Evolutionary conservation across 257 asterid genomes (phyloP).

Genomic region (Solanum pennellii): DNA sequence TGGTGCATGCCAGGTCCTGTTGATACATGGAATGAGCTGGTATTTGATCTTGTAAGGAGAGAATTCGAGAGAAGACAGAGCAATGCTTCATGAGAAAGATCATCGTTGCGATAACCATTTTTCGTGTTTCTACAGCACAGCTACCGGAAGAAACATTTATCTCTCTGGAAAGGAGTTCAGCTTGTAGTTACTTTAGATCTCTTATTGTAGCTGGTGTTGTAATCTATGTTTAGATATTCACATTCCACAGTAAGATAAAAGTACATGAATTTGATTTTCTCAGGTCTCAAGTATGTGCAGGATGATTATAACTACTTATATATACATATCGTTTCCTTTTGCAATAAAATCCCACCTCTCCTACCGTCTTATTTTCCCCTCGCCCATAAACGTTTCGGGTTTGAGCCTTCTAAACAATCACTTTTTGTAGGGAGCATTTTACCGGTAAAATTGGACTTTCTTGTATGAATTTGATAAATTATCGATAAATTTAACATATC

Average conservation of each 20-base stretch:
- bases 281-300: not conserved
- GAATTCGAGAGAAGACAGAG: constrained; percentile 25
- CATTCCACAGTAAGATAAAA: not conserved
- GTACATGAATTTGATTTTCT: not conserved
- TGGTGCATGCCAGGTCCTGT: constrained; percentile 99
- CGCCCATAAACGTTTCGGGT: not conserved
- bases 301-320: not conserved
- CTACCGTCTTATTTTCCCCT: not conserved
- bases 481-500: not conserved
- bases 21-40: constrained; percentile 92
- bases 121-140: not conserved
- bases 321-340: not conserved
- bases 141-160: not conserved
- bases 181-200: not conserved
- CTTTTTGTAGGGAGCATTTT: not conserved
- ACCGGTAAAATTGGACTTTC: not conserved
- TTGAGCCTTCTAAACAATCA: not conserved
- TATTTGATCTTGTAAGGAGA: constrained; percentile 52
- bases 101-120: not conserved
- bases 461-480: not conserved
- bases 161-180: not conserved
- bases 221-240: not conserved
- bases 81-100: constrained; percentile 7
- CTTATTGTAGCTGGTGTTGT: not conserved
- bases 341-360: not conserved